Conservation (phyloP, 2,329 filamentous ascomycete species). For the Aureobasidium lini region DNA sequence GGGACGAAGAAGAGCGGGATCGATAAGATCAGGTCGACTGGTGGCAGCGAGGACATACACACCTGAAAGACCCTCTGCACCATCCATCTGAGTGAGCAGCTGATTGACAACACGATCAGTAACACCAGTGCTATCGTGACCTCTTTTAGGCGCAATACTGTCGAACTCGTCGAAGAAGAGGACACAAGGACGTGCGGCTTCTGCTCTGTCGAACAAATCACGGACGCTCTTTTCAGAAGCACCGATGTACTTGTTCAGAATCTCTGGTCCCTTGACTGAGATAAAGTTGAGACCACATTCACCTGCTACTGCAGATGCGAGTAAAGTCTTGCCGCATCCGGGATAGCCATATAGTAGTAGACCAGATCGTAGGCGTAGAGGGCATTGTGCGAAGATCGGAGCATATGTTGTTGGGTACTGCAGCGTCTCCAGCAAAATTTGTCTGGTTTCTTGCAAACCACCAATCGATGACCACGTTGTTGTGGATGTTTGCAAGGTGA, state of each 20-base stretch:
- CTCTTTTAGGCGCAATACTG: conserved; percentile 92
- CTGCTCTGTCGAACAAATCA: conserved; percentile 87
- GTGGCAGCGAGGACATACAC: conserved; percentile 97
- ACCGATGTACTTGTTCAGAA: conserved; percentile 98
- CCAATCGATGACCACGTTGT: conserved; percentile 91
- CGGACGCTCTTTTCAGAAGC: conserved; percentile 94
- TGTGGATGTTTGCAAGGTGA: conserved; percentile 85
- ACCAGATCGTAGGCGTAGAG: conserved; percentile 86
- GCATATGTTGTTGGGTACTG: conserved; percentile 98
- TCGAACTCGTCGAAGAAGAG: conserved; percentile 99
- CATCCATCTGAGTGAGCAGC: conserved; percentile 97
- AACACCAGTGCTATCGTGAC: conserved; percentile 95
- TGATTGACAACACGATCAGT: conserved; percentile 98
- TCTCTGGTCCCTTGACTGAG: conserved; percentile 94
- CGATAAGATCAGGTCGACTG: conserved; percentile 86
- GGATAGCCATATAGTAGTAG: conserved; percentile 90
- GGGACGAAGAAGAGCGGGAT: conserved; percentile 83
- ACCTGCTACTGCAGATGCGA: conserved; percentile 93
- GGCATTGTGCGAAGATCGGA: conserved; percentile 93
- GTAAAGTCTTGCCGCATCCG: conserved; percentile 90
- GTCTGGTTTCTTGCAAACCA: conserved; percentile 75
- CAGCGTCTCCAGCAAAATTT: conserved; percentile 87
- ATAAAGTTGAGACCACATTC: conserved; percentile 99
- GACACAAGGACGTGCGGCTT: conserved; percentile 84
- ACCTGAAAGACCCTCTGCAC: conserved; percentile 86